These are phyloP conservation scores for Boletus albobrunnescens DNA, from an alignment of 1,284 basidiomycete genomes.

Conservation along the genomic window DNA sequence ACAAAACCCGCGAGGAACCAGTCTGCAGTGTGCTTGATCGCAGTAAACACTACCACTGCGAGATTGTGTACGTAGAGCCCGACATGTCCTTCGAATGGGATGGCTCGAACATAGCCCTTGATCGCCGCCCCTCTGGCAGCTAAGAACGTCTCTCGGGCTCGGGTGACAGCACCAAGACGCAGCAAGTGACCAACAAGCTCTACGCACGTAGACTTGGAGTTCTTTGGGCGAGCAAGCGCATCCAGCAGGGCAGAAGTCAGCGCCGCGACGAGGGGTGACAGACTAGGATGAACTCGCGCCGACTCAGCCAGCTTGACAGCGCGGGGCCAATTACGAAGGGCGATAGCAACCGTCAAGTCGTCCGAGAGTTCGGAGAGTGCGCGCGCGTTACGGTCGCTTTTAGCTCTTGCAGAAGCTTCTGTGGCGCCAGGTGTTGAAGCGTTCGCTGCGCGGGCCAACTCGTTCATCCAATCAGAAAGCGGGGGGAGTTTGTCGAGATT, in stretches of 20 bases:
- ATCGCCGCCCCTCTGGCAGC: conserved; percentile 76
- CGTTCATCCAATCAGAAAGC: conserved; percentile 70
- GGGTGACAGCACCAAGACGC: conserved; percentile 73
- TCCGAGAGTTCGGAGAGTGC: conserved; percentile 92
- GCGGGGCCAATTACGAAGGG: conserved; percentile 84
- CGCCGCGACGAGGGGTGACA: conserved; percentile 65
- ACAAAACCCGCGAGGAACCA: conserved; percentile 97
- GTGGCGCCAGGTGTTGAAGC: conserved; percentile 15
- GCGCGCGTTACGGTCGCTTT: conserved; percentile 71
- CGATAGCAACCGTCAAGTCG: conserved; percentile 87
- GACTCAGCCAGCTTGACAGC: conserved; percentile 83
- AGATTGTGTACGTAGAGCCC: conserved; percentile 77
- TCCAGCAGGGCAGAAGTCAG: conserved; percentile 72
- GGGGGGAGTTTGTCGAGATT: conserved; percentile 41
- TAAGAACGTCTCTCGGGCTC: conserved; percentile 83
- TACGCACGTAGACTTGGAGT: conserved; percentile 76
- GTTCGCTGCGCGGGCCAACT: conserved; percentile 44
- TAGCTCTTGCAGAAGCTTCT: conserved; percentile 51
- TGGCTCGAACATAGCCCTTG: conserved; percentile 73
- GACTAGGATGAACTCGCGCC: conserved; percentile 63
- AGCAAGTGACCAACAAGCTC: conserved; percentile 70
- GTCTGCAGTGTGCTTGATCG: conserved; percentile 93
- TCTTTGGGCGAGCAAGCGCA: conserved; percentile 69
- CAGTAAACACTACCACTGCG: conserved; percentile 80
- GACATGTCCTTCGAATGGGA: conserved; percentile 90